phyloP scores from a whole-genome alignment of 2,329 filamentous ascomycete genomes.

The Tolypocladium ovalisporum region DNA sequence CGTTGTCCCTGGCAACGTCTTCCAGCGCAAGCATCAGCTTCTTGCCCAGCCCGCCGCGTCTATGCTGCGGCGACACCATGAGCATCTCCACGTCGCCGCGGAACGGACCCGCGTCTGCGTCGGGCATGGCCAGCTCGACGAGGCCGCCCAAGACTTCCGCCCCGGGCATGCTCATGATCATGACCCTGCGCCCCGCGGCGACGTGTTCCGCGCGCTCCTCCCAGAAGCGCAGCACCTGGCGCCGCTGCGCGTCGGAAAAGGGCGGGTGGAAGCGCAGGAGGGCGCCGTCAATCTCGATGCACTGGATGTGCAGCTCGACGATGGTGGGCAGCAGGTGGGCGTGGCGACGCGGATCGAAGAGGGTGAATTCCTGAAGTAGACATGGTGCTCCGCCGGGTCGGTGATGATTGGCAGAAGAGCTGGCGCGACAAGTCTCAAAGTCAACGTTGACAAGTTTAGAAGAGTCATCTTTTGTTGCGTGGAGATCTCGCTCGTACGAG shows the following conservation, averaged over 20 bases:
- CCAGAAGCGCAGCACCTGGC: neutral
- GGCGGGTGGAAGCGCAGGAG: neutral
- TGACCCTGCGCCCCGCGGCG: neutral
- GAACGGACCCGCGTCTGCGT: neutral
- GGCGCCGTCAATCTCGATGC: neutral
- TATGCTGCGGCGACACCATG: neutral
- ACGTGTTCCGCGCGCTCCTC: neutral
- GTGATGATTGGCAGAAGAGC: neutral
- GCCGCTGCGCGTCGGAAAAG: neutral
- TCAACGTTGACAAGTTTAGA: neutral
- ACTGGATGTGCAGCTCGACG: neutral
- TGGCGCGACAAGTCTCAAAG: neutral
- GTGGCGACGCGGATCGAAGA: neutral
- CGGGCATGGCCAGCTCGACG: neutral
- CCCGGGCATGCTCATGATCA: neutral
- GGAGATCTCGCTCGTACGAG: neutral
- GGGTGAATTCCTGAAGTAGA: neutral
- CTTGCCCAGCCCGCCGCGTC: neutral
- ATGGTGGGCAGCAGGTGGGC: neutral
- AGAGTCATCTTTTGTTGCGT: neutral
- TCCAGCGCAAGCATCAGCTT: neutral
- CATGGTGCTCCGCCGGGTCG: neutral
- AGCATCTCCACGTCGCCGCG: neutral
- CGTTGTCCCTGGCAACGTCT: neutral
- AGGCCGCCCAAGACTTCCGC: neutral